Conservation (phyloP, 108 stramenopile genomes). For the Skeletonema marinoi region DNA sequence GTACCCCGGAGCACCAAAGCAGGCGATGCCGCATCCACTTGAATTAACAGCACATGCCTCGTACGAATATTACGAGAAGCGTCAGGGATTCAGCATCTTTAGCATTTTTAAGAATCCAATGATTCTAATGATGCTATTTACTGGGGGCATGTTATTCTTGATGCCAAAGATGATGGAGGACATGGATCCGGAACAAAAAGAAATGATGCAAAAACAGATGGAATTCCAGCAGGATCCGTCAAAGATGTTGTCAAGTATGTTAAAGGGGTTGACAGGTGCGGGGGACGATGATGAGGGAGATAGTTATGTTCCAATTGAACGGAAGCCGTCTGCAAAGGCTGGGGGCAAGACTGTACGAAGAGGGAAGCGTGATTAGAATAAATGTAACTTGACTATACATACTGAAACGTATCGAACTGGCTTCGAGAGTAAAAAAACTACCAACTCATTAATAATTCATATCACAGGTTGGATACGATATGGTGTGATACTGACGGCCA, state of each 20-base stretch:
- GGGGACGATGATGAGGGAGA: constrained; percentile 34
- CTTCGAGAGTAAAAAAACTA: too few relatives aligned
- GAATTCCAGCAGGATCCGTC: constrained; percentile 84
- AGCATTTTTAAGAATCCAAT: constrained; percentile 88
- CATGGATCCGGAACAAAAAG: constrained; percentile 87
- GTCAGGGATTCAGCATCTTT: constrained; percentile 69
- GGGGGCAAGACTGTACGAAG: constrained; percentile 47
- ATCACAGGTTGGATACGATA: too few relatives aligned
- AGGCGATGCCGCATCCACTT: constrained; percentile 66
- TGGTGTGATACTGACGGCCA: too few relatives aligned
- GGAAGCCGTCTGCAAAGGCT: constrained; percentile 48
- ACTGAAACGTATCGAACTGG: too few relatives aligned
- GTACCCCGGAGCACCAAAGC: constrained; percentile 81
- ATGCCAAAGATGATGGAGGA: constrained; percentile 93
- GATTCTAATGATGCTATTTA: constrained; percentile 85
- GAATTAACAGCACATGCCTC: constrained; percentile 74
- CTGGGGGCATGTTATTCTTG: constrained; percentile 70
- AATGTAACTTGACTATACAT: too few relatives aligned
- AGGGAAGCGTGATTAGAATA: constrained; percentile 37
- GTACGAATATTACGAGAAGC: constrained; percentile 80
- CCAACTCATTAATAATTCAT: too few relatives aligned
- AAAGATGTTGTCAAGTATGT: constrained; percentile 82
- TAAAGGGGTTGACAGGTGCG: constrained; percentile 61
- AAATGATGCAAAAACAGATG: constrained; percentile 87
- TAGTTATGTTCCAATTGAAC: constrained; percentile 18